Conservation (phyloP, 2,329 filamentous ascomycete species). For the Paramyrothecium roridum region DNA sequence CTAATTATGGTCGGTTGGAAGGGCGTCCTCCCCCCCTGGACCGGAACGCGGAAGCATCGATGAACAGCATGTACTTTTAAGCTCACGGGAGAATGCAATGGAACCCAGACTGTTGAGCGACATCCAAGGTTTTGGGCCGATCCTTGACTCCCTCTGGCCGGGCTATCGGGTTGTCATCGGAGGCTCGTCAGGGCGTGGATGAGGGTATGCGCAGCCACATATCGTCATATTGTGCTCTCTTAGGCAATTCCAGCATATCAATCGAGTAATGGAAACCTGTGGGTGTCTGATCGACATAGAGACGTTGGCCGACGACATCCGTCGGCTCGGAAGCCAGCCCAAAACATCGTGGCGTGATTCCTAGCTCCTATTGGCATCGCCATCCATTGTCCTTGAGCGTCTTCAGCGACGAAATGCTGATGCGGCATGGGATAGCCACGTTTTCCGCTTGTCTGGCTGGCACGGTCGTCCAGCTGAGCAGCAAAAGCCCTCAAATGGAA, state of each 20-base stretch:
- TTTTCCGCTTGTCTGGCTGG: too few species aligned
- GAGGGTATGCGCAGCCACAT: neutral
- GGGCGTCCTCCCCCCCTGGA: too few species aligned
- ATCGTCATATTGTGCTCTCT: neutral
- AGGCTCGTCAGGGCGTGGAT: neutral
- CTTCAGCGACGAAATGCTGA: too few species aligned
- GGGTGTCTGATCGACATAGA: neutral
- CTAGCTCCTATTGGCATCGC: neutral
- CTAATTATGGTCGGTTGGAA: neutral
- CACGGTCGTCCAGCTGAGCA: neutral
- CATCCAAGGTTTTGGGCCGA: neutral
- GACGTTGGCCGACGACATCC: neutral
- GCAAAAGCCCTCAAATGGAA: neutral
- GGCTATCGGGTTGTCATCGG: neutral
- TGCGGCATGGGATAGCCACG: too few species aligned
- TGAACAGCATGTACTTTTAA: neutral
- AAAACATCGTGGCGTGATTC: neutral
- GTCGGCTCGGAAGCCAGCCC: neutral
- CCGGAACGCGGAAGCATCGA: neutral
- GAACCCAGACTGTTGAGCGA: neutral
- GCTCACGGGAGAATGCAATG: neutral
- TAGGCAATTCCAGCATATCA: neutral
- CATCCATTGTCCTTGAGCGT: too few species aligned
- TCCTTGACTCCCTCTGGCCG: neutral
- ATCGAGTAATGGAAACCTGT: conserved; percentile 9